Conservation (phyloP, 768 basidiomycete species). For the Botryobasidium botryosum region DNA sequence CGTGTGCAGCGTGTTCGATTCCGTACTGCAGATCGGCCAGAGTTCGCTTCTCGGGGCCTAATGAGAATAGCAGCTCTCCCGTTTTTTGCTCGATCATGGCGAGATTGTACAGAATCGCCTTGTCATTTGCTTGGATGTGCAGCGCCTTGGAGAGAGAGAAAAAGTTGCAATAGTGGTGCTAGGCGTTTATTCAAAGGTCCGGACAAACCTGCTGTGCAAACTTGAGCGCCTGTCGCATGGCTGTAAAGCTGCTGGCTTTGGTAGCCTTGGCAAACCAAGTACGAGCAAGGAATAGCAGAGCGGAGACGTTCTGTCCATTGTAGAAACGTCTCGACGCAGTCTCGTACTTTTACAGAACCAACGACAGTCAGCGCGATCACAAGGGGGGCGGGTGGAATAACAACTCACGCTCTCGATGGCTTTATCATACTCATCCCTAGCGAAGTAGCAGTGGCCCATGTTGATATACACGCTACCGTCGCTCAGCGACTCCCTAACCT, state of each 20-base stretch:
- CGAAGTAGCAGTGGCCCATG: conserved; percentile 91
- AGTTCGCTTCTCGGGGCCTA: conserved; percentile 58
- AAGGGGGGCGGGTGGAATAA: not conserved
- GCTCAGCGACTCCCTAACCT: conserved; percentile 72
- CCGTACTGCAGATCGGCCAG: conserved; percentile 63
- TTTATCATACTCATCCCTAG: conserved; percentile 83
- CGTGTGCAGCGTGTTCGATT: conserved; percentile 65
- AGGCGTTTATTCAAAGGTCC: not conserved
- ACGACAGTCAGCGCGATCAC: not conserved
- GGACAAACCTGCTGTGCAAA: conserved; percentile 58
- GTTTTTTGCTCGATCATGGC: conserved; percentile 98
- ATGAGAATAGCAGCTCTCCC: conserved; percentile 69
- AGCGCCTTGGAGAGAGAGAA: conserved; percentile 49
- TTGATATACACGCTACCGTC: conserved; percentile 84
- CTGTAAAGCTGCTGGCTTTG: conserved; percentile 66
- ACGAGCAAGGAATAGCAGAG: conserved; percentile 72
- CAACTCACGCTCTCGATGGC: conserved; percentile 79
- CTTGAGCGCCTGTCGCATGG: conserved; percentile 70
- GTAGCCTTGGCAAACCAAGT: conserved; percentile 91
- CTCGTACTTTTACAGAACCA: conserved; percentile 48
- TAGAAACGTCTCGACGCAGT: conserved; percentile 74
- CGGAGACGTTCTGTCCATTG: conserved; percentile 50
- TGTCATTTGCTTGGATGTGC: conserved; percentile 72
- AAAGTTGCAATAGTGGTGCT: conserved; percentile 2
- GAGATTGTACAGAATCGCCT: conserved; percentile 84